Percentiles rank a stretch among this genome's conserved stretches.
phyloP scores from a whole-genome alignment of 306 rosid species.

The Quercus mongolica region DNA sequence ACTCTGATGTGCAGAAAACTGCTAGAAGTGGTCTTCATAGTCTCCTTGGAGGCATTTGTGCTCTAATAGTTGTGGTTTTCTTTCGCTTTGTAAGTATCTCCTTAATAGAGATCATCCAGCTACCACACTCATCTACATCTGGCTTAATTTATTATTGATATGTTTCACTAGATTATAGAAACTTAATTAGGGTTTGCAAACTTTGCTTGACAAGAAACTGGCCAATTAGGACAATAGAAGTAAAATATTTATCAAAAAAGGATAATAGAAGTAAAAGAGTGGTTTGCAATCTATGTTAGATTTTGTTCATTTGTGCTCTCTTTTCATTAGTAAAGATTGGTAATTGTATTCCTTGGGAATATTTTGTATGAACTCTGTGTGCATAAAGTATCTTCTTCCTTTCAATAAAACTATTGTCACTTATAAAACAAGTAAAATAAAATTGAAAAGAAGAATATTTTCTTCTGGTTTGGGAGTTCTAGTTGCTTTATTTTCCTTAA shows the following conservation, averaged over 20 bases:
- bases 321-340: no score
- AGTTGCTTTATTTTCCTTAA: neutral
- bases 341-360: no score
- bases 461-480: neutral
- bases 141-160: neutral
- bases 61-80: conserved; percentile 88
- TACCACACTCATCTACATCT: conserved; percentile 1
- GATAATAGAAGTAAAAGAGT: neutral
- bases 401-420: no score
- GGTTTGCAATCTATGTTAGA: no score
- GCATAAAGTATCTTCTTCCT: no score
- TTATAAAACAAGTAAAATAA: no score
- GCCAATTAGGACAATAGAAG: neutral
- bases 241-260: neutral
- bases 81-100: conserved; percentile 84
- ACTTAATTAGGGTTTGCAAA: conserved; percentile 4
- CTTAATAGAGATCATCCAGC: neutral
- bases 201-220: neutral
- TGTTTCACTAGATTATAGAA: conserved; percentile 16
- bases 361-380: no score
- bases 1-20: conserved; percentile 70
- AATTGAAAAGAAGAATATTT: no score
- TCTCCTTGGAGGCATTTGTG: conserved; percentile 95
- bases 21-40: conserved; percentile 92
- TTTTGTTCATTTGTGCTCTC: no score